Evolutionary conservation across 202 grass and related monocot genomes (phyloP), one percentile per base, ranked within the genome.

Genomic region (Setaria viridis): DNA sequence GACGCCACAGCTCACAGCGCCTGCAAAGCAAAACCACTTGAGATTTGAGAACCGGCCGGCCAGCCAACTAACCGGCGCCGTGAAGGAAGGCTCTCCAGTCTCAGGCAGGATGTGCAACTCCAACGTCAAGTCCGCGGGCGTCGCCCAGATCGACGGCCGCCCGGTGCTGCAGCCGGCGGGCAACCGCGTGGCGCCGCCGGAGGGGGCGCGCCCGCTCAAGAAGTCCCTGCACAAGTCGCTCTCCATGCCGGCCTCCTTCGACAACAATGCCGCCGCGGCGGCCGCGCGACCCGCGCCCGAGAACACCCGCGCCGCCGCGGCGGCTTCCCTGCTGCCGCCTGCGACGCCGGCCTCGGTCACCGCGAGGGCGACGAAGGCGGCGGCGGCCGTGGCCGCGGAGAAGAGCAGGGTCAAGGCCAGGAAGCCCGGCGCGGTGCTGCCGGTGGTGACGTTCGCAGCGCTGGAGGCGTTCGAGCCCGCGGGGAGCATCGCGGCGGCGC

Each of bases 401-500:
- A 92, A 89, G 93, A 91, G 19, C 86, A 89, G 91, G 88, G 14
- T 2, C 13, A 92, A 91, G 76, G 75, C 88, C 34, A 91, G 57
- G 60, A 93, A 90, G 80, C 77, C 85, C 15, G 83, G 76, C 73
- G 82, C 96, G 4, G 85, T 91, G 70, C 76, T 85, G 58, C 89
- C 83, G 0, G 86, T 79, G 71, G 81, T 82, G 69, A 45, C 77
- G 72, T 93, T 84, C 82, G 92, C 90, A 65, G 83, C 74, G 82
- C 91, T 82, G 46, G 79, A 84, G 2, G 80, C 67, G 67, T 88
- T 83, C 72, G 87, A 86, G 85, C 74, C 62, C 4, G 88, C 93
- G 0, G 95, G 95, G 10, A 98, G 95, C 91, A 95, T 98, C 78
- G 95, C 95, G 19, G 93, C 95, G 42, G 91, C 88, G 80, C 95